These are phyloP conservation scores for Vachellia collinsii DNA, from an alignment of 306 rosid genomes.

Conservation along the genomic window DNA sequence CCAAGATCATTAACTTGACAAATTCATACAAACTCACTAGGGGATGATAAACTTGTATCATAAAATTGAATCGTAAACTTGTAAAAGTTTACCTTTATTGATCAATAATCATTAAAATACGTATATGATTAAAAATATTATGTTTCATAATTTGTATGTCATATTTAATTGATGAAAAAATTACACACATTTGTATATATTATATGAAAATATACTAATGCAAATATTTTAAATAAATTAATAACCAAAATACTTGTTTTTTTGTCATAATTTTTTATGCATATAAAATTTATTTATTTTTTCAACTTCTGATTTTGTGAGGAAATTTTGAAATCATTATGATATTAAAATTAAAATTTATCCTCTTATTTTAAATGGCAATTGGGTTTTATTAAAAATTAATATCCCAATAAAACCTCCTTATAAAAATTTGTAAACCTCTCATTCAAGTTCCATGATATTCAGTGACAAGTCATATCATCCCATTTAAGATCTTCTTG, in stretches of 20 bases:
- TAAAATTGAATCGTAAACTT: background rate
- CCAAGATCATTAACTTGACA: background rate
- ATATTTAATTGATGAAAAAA: background rate
- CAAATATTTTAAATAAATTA: background rate
- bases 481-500: background rate
- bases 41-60: background rate
- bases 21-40: background rate
- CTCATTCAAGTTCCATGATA: background rate
- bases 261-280: background rate
- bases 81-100: background rate
- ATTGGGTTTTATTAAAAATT: background rate
- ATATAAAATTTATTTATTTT: background rate
- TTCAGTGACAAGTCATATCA: background rate
- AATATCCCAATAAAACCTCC: background rate
- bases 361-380: background rate
- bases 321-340: background rate
- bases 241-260: background rate
- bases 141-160: background rate
- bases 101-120: background rate
- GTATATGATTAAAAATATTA: background rate
- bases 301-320: background rate
- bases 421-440: background rate
- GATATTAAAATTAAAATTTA: background rate
- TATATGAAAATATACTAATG: background rate
- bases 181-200: background rate